A percentile compares a stretch with the other conserved stretches of the same genome.
Evolutionary conservation across 1,284 basidiomycete genomes (phyloP).

Genomic region (Cutaneotrichosporon cavernicola): DNA sequence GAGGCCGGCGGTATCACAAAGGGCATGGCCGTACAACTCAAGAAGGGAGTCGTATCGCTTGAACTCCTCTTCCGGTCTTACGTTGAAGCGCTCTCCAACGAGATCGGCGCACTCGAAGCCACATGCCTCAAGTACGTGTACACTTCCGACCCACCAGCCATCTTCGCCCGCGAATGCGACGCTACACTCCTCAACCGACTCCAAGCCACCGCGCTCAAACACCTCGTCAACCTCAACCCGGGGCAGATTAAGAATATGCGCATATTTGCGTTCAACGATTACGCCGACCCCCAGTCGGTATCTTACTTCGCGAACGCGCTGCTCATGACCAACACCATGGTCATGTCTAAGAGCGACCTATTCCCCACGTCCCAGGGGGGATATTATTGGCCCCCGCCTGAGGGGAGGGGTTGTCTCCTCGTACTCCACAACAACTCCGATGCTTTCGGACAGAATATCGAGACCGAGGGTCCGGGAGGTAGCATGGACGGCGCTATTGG

Average conservation of each 20-base stretch:
- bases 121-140: slow-evolving; percentile 32
- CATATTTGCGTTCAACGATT: slow-evolving; percentile 18
- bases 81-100: slow-evolving; percentile 27
- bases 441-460: slow-evolving; percentile 40
- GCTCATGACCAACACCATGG: not conserved
- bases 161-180: slow-evolving; percentile 30
- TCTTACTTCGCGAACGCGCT: not conserved
- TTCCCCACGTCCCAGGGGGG: slow-evolving; percentile 11
- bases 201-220: slow-evolving; percentile 2
- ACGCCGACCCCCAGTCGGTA: slow-evolving; percentile 6
- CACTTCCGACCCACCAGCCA: slow-evolving; percentile 35
- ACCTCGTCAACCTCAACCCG: slow-evolving; percentile 7
- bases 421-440: slow-evolving; percentile 40
- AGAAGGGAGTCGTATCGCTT: slow-evolving; percentile 24
- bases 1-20: not conserved
- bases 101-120: slow-evolving; percentile 33
- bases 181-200: slow-evolving; percentile 27
- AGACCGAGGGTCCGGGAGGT: slow-evolving; percentile 26
- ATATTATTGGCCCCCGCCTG: slow-evolving; percentile 7
- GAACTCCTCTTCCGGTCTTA: slow-evolving; percentile 26
- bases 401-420: slow-evolving; percentile 12
- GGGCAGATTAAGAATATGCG: slow-evolving; percentile 5
- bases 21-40: not conserved
- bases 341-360: slow-evolving; percentile 22
- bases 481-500: slow-evolving; percentile 35